These are phyloP conservation scores for Pseudocercospora macadamiae DNA, from an alignment of 2,329 filamentous ascomycete genomes.

Conservation along the genomic window DNA sequence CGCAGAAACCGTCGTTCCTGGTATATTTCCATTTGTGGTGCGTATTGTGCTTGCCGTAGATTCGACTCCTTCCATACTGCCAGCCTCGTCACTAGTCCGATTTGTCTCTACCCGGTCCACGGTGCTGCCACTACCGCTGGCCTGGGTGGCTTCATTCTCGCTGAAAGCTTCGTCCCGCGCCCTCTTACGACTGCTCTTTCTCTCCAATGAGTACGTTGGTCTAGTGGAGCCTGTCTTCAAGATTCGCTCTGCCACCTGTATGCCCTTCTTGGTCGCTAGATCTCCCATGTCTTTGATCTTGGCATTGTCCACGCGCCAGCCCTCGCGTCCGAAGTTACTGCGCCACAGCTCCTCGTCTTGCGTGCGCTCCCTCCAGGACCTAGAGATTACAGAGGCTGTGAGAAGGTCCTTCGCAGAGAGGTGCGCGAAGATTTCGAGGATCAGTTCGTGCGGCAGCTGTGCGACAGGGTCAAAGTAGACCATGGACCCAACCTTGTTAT, in stretches of 20 bases:
- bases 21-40: conserved; percentile 3
- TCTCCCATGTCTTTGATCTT: conserved; percentile 31
- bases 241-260: conserved; percentile 43
- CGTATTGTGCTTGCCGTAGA: conserved; percentile 12
- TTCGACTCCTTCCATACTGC: conserved; percentile 29
- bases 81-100: conserved; percentile 9
- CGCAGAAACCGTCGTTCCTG: conserved; percentile 4
- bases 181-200: conserved; percentile 35
- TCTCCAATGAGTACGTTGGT: conserved; percentile 49
- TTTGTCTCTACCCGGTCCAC: conserved; percentile 15
- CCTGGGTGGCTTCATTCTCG: conserved; percentile 30
- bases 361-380: conserved; percentile 78
- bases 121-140: neutral
- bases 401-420: conserved; percentile 81
- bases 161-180: conserved; percentile 38
- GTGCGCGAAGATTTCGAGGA: conserved; percentile 83
- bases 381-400: conserved; percentile 75
- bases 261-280: conserved; percentile 22
- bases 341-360: conserved; percentile 87
- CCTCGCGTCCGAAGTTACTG: conserved; percentile 77
- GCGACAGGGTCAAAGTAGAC: conserved; percentile 86
- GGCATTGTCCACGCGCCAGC: conserved; percentile 61
- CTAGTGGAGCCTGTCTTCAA: conserved; percentile 60
- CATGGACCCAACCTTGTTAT: conserved; percentile 58
- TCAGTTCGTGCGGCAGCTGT: conserved; percentile 86